Base-by-base conservation (phyloP, 177 flowering plant species). In the Vitis hybrid region DNA sequence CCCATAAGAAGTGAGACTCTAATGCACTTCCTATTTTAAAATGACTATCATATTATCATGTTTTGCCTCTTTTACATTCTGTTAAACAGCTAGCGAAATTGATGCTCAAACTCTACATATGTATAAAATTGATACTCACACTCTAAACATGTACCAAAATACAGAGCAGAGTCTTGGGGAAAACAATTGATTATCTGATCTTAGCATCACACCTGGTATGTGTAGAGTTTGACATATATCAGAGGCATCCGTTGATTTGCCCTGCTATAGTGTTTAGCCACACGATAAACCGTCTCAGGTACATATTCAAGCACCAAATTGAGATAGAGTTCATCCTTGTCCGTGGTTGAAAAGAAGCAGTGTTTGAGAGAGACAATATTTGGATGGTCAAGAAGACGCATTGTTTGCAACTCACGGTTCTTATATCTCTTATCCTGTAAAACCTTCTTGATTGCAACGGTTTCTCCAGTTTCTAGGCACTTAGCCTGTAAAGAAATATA, bases 331-430 rank as follows among this genome's bases (percentile, higher is more conserved):
- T 87, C 89, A 74, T 86, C 89, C 73, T 84, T 81, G 22, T 84
- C 88, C 6, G 91, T 88, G 13, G 91, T 88, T 26, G 91, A 87
- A 74, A 85, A 87, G 79, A 87, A 87, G 74, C 91, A 87, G 64
- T 87, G 91, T 63, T 82, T 87, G 65, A 87, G 81, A 8, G 88
- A 76, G 34, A 90, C 89, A 67, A 88, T 79, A 74, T 88, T 90
- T 34, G 92, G 92, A 67, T 90, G 95, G 80, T 90, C 94, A 50
- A 90, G 88, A 82, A 88, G 89, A 58, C 91, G 87, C 92, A 90
- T 90, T 2, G 91, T 88, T 76, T 90, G 92, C 82, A 88, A 66
- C 78, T 90, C 95, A 26, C 94, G 88, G 72, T 90, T 90, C 71
- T 90, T 88, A 52, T 88, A 86, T 74, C 94, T 86, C 85, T 86